Evolutionary conservation across 768 basidiomycete species (phyloP), one percentile per base, ranked within the genome.

Genomic region (Austroboletus eburneus): DNA sequence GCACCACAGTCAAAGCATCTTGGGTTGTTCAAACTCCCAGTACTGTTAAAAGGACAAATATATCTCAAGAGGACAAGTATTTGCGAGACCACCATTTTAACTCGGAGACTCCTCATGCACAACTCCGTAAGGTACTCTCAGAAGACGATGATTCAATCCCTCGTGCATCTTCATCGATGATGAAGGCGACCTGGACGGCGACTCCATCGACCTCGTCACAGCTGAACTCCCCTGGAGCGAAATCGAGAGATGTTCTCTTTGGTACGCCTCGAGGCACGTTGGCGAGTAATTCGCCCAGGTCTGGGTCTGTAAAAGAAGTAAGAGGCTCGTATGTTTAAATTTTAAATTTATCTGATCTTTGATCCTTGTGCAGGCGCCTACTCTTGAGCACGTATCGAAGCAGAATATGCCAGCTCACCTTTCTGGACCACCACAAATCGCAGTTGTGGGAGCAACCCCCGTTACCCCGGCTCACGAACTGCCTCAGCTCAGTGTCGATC

Each of bases 111-210:
- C 49, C 57, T 0, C 64, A 64, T 35, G 40, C 46, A 13, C 62
- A 66, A 24, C 54, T 66, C 41, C 65, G 66, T 12, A 54, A 68
- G 43, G 55, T 66, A 27, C 66, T 66, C 30, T 67, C 66, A 22
- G 56, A 66, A 40, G 64, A 66, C 9, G 42, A 50, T 3, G 55
- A 56, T 17, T 30, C 49, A 6, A 54, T 54, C n/a, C 64, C 54
- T 42, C 63, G 59, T 36, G 34, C 51, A 25, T 45, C 55, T 17
- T 64, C 56, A 16, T 58, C 57, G 27, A 59, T 62, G 51, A 63
- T 64, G 59, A 66, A 54, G 39, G 53, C 53, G 6, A 61, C 51
- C 38, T 61, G 55, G 43, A 55, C 50, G 1, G 41, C 48, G 12
- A 62, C 54, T 12, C 62, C 59, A 9, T 51, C 51, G 14, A 46